These are phyloP conservation scores for Torulaspora franciscae DNA, from an alignment of 805 yeast genomes.

Conservation along the genomic window DNA sequence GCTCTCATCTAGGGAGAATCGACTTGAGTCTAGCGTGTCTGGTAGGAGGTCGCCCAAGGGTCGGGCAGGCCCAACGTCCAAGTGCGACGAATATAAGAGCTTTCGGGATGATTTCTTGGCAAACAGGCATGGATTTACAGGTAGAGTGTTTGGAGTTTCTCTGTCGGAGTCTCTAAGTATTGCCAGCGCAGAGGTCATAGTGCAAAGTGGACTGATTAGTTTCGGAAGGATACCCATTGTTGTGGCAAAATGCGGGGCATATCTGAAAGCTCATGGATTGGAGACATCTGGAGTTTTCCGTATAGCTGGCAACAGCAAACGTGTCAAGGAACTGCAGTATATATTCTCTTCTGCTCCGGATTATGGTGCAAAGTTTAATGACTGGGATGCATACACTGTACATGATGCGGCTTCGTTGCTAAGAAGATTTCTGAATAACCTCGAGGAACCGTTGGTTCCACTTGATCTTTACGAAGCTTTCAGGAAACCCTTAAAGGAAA, in stretches of 20 bases:
- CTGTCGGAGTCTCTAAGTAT: constrained; percentile 62
- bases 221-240: constrained; percentile 90
- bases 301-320: constrained; percentile 83
- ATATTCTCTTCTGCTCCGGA: constrained; percentile 83
- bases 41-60: background rate
- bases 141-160: constrained; percentile 72
- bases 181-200: constrained; percentile 62
- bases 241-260: constrained; percentile 94
- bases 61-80: constrained; percentile 5
- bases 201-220: constrained; percentile 56
- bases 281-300: constrained; percentile 88
- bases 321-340: constrained; percentile 80
- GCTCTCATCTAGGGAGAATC: constrained; percentile 3
- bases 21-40: background rate
- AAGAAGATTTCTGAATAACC: constrained; percentile 76
- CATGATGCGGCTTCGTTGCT: constrained; percentile 94
- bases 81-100: constrained; percentile 25
- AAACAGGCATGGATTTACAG: constrained; percentile 37
- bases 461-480: constrained; percentile 68
- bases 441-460: constrained; percentile 92
- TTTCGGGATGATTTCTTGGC: constrained; percentile 39
- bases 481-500: constrained; percentile 65
- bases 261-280: constrained; percentile 68
- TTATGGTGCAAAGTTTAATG: constrained; percentile 72
- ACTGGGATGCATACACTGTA: constrained; percentile 91